Conservation (phyloP, 768 basidiomycete species). For the Lactarius vividus region DNA sequence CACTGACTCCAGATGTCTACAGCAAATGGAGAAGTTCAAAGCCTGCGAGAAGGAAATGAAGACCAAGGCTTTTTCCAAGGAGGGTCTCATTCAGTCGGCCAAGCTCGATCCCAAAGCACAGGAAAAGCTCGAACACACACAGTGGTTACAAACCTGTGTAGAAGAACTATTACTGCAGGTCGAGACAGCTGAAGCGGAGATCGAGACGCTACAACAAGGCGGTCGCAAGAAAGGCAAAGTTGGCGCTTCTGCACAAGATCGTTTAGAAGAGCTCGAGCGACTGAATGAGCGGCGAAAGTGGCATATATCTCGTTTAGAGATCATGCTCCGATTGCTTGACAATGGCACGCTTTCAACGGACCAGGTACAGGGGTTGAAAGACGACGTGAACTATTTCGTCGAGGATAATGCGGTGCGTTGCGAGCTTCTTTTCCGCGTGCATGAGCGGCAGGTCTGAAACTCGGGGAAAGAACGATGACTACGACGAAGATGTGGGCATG, state of each 20-base stretch:
- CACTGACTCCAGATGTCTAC: conserved; percentile 32
- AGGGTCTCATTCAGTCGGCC: conserved; percentile 90
- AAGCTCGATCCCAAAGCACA: conserved; percentile 97
- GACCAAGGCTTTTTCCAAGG: conserved; percentile 99
- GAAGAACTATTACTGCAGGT: conserved; percentile 93
- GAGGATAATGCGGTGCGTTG: conserved; percentile 87
- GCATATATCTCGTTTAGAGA: conserved; percentile 91
- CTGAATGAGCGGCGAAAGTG: conserved; percentile 93
- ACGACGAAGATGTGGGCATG: conserved; percentile 95
- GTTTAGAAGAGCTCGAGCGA: conserved; percentile 79
- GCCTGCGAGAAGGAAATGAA: conserved; percentile 99
- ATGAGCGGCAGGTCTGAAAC: not conserved
- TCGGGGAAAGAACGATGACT: conserved; percentile 80
- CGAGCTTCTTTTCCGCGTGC: not conserved
- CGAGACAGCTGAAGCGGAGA: conserved; percentile 92
- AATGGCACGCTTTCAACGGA: conserved; percentile 88
- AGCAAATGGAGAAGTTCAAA: conserved; percentile 99
- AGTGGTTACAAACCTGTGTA: conserved; percentile 85
- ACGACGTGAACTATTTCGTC: conserved; percentile 95
- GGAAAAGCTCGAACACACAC: conserved; percentile 86
- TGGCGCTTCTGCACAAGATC: conserved; percentile 59
- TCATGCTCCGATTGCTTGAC: conserved; percentile 88
- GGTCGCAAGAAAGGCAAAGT: conserved; percentile 86
- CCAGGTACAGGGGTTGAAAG: conserved; percentile 77
- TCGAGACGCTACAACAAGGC: conserved; percentile 71